Evolutionary conservation across 1,284 basidiomycete species (phyloP).

Genomic region (Trichosporon sp.): DNA sequence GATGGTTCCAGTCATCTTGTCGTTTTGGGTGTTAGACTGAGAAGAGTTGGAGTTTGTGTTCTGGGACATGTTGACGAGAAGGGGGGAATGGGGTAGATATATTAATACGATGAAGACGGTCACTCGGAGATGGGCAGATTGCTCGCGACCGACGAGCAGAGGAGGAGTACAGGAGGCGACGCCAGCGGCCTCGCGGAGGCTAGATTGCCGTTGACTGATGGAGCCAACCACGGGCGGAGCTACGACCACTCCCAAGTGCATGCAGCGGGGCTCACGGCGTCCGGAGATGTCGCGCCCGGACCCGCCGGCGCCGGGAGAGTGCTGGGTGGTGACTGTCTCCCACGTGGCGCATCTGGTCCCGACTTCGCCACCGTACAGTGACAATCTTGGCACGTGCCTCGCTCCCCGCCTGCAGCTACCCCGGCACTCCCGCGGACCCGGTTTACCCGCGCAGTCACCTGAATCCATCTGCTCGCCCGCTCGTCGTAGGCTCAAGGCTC

Average conservation of each 20-base stretch:
- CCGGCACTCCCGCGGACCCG: not conserved
- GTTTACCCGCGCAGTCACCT: not conserved
- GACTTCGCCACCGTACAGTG: not conserved
- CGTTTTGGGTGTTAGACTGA: not conserved
- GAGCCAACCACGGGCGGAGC: not conserved
- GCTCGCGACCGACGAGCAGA: too few relatives aligned
- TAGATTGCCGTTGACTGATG: not conserved
- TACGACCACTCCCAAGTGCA: too few relatives aligned
- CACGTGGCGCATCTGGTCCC: not conserved
- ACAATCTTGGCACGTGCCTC: not conserved
- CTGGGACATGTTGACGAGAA: not conserved
- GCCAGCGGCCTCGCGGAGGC: not conserved
- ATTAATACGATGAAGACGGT: too few relatives aligned
- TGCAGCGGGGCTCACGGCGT: too few relatives aligned
- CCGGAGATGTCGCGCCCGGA: not conserved
- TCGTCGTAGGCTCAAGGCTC: too few relatives aligned
- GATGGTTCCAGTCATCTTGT: not conserved
- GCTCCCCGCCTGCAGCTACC: too few relatives aligned
- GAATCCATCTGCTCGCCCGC: too few relatives aligned
- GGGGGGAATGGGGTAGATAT: not conserved
- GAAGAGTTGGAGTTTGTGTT: not conserved
- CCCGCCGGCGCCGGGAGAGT: not conserved
- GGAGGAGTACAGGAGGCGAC: too few relatives aligned
- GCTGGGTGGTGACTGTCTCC: not conserved
- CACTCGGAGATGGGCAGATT: too few relatives aligned